A percentile compares a stretch with the other conserved stretches of the same genome.
Evolutionary conservation across 2,329 filamentous ascomycete species (phyloP).

Genomic region (Colletotrichum eremochloae): DNA sequence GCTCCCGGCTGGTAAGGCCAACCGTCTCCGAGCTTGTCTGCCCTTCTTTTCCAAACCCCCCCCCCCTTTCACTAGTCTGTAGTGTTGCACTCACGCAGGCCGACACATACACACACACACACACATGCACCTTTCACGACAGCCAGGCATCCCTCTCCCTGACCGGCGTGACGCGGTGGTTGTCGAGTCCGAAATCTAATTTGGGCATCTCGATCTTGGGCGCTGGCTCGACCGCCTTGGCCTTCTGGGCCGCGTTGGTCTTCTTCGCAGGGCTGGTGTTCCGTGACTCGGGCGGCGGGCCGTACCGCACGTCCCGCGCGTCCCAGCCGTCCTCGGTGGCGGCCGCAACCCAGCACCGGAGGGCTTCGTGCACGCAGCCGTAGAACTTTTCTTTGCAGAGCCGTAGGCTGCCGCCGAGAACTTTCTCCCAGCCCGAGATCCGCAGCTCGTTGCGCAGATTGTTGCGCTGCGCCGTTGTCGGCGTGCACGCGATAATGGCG

Average conservation of each 20-base stretch:
- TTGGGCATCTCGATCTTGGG: constrained; percentile 74
- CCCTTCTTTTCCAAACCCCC: neutral
- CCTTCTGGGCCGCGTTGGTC: constrained; percentile 53
- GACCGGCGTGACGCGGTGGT: constrained; percentile 43
- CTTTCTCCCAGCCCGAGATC: constrained; percentile 90
- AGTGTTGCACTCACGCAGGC: neutral
- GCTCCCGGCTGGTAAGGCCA: neutral
- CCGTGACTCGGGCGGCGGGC: constrained; percentile 63
- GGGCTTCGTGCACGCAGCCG: constrained; percentile 87
- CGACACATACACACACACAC: neutral
- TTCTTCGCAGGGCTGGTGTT: constrained; percentile 63
- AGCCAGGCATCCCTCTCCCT: constrained; percentile 47
- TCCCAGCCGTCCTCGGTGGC: constrained; percentile 91
- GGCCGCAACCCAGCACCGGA: constrained; percentile 91
- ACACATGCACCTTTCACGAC: neutral
- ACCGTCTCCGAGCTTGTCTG: neutral
- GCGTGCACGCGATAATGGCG: constrained; percentile 86
- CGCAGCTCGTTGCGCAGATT: constrained; percentile 80
- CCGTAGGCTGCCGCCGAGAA: constrained; percentile 85
- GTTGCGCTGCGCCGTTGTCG: constrained; percentile 79
- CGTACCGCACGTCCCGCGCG: constrained; percentile 82
- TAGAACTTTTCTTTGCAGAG: constrained; percentile 99
- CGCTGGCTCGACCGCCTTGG: constrained; percentile 65
- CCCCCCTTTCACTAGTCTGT: neutral
- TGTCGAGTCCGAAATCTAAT: constrained; percentile 63